Evolutionary conservation across 192 early-diverging fungal species (phyloP), one percentile per base, ranked within the genome.

Genomic region (Blastocladiella britannica): DNA sequence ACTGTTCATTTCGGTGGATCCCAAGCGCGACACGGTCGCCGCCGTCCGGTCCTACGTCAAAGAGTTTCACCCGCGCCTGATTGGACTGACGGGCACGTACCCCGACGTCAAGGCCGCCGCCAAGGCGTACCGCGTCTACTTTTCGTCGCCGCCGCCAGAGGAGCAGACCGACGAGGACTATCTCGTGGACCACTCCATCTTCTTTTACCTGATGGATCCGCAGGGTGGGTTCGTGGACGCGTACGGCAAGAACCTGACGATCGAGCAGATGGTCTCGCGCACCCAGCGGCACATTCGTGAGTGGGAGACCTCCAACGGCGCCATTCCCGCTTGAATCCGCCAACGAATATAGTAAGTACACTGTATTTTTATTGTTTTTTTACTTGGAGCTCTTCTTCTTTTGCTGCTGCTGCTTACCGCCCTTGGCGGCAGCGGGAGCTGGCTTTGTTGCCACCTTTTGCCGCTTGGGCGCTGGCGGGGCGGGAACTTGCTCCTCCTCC

Each of bases 111-210:
- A 80, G 30, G 67, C 74, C 26, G 78, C 84, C 1, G 91, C 91
- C 47, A 91, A 89, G 69, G 72, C 82, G 0, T 98, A 89, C 64
- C 82, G 94, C n/a, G 83, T 98, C 47, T 98, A 98, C 67, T 89
- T 86, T 59, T 85, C 80, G 59, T 82, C 86, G 31, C 94, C 94
- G 28, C 92, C 91, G 22, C 58, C 77, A 4, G 78, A 80, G 57
- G 78, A 80, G 51, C 70, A 80, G 56, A 75, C 81, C 15, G 86
- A 85, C 28, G 79, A 86, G 55, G 92, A 98, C 62, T 98, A 98
- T 63, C 67, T 98, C 30, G 94, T 98, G 12, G 94, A 98, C 60
- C 94, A 98, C 64, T 89, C 88, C 31, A 98, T 98, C 64, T 98
- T 94, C 70, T 93, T 94, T 60, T 98, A 96, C 65, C 69, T 98